Conservation (phyloP, 352 stramenopile genomes). For the Phytophthora sansomeana region DNA sequence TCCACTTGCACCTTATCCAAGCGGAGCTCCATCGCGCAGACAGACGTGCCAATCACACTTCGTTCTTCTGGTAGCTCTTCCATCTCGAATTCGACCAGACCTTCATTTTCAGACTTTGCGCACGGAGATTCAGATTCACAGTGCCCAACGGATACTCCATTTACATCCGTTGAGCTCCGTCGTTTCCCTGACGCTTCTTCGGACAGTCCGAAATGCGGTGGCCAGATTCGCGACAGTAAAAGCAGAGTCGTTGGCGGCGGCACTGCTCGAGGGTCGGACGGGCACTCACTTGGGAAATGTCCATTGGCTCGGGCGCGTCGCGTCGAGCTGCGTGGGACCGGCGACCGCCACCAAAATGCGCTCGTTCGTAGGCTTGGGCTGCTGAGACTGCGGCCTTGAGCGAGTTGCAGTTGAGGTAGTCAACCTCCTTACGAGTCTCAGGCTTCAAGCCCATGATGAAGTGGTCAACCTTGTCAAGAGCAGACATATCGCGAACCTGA, state of each 20-base stretch:
- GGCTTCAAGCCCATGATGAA: constrained; percentile 19
- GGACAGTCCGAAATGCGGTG: constrained; percentile 11
- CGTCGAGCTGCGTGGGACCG: background rate
- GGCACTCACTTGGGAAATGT: background rate
- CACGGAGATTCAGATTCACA: constrained; percentile 13
- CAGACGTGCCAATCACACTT: constrained; percentile 15
- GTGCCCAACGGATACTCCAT: too few species aligned
- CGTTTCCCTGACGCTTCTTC: constrained; percentile 17
- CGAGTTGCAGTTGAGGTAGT: constrained; percentile 13
- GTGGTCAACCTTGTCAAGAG: constrained; percentile 29
- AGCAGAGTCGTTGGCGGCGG: constrained; percentile 11
- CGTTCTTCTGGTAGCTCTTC: constrained; percentile 3
- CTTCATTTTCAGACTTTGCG: constrained; percentile 7
- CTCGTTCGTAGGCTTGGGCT: constrained; percentile 8
- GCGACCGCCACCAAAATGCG: constrained; percentile 4
- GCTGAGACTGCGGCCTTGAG: constrained; percentile 7
- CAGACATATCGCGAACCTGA: constrained; percentile 27
- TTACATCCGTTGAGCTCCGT: too few species aligned
- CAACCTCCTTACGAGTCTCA: constrained; percentile 6
- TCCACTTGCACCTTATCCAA: constrained; percentile 20
- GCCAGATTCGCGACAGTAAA: constrained; percentile 10
- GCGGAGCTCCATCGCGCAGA: constrained; percentile 10
- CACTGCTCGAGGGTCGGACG: constrained; percentile 6
- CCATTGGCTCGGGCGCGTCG: constrained; percentile 5
- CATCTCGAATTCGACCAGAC: constrained; percentile 9